Evolutionary conservation across 140 eudicot species (phyloP).

Genomic region (Oenanthe javanica): DNA sequence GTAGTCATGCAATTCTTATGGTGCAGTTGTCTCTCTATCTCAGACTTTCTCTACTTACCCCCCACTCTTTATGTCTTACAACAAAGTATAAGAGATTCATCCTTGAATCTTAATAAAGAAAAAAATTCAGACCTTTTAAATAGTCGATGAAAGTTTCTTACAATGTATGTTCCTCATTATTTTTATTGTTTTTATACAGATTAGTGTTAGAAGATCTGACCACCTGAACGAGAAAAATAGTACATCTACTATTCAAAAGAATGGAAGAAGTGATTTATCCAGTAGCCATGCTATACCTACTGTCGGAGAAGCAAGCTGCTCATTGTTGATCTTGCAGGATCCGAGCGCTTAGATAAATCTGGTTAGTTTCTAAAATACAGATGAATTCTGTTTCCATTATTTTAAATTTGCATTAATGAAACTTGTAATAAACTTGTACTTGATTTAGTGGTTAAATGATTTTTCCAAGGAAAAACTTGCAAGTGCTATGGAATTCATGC

Average conservation of each 20-base stretch:
- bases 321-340: constrained; percentile 94
- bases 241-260: constrained; percentile 28
- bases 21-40: constrained; percentile 22
- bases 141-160: constrained; percentile 11
- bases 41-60: background rate
- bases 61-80: background rate
- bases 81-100: background rate
- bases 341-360: constrained; percentile 80
- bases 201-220: constrained; percentile 50
- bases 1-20: constrained; percentile 96
- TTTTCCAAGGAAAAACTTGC: background rate
- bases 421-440: background rate
- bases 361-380: constrained; percentile 31
- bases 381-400: background rate
- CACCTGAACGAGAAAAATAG: constrained; percentile 36
- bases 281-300: constrained; percentile 47
- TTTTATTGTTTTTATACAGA: constrained; percentile 23
- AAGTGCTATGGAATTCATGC: background rate
- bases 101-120: background rate
- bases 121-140: constrained; percentile 1
- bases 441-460: background rate
- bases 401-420: background rate
- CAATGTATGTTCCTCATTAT: constrained; percentile 2
- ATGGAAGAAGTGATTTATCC: constrained; percentile 25
- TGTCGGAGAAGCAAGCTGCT: constrained; percentile 81